Evolutionary conservation across 2,329 filamentous ascomycete genomes (phyloP), one percentile per base, ranked within the genome.

Genomic region (Paecilomyces sp.): DNA sequence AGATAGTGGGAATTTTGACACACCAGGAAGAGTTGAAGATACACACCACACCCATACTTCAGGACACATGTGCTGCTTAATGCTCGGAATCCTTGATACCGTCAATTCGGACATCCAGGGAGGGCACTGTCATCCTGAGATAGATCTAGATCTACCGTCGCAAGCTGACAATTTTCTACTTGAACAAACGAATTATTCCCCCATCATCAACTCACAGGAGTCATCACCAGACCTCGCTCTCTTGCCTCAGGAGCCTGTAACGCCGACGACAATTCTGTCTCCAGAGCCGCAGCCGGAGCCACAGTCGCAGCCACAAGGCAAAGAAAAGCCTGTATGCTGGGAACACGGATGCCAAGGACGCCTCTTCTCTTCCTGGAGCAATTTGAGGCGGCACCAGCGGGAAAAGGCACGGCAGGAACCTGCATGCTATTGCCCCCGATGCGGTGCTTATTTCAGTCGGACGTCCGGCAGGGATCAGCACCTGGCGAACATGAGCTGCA

Each of bases 381-480:
- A 57, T 51, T 31, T 57, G 28, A 57, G 36, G 24, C 55, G 55
- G 11, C 55, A 57, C 55, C 18, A 57, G 55, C 41, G 36, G 15
- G 55, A 57, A 47, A 57, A 57, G 31, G 22, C 15, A 15, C 55
- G 55, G 11, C 33, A 57, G n/a, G 34, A 51, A 30, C 55, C 55
- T 47, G 18, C 24, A 13, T 57, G 55, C 33, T 57, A 57, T 22
- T 57, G 55, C 22, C 55, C 55, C 28, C 55, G 55, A 12, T 57
- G 55, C 34, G 55, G 55, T 57, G 55, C 55, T 11, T 57, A 47
- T 18, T 57, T 57, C 36, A 57, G 55, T 51, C 55, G 55, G 36
- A 57, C 34, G 11, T 57, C 55, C 9, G 28, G 55, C 36, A 33
- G 55, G 18, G 55, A 57, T 51, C 55, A 57, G 24, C 55, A 57